A percentile compares a stretch with the other conserved stretches of the same genome.
These are phyloP conservation scores for Penicillium psychrofluorescens DNA, from an alignment of 495 filamentous ascomycete genomes.

Conservation along the genomic window DNA sequence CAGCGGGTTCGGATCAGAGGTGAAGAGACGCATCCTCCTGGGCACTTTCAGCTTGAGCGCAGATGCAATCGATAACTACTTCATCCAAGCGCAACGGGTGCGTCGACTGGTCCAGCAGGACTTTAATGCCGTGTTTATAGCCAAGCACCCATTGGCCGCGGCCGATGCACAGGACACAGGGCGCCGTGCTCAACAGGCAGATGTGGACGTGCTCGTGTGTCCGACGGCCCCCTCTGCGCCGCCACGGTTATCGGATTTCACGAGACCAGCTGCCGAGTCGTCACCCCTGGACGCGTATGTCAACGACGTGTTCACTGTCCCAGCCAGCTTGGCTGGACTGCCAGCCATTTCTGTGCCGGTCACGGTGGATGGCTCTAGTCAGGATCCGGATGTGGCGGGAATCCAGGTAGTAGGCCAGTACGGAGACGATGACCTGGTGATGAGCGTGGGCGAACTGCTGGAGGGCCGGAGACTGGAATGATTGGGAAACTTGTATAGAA, in stretches of 20 bases:
- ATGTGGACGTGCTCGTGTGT: conserved; percentile 80
- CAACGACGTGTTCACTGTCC: conserved; percentile 94
- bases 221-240: conserved; percentile 78
- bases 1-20: conserved; percentile 72
- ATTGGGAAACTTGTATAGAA: neutral
- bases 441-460: conserved; percentile 33
- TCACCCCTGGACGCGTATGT: conserved; percentile 59
- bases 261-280: conserved; percentile 17
- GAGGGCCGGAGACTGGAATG: conserved; percentile 15
- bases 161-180: conserved; percentile 25
- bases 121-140: conserved; percentile 70
- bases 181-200: conserved; percentile 32
- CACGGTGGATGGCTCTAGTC: conserved; percentile 15
- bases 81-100: conserved; percentile 84
- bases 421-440: conserved; percentile 65
- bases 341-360: conserved; percentile 84
- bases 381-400: conserved; percentile 45
- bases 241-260: conserved; percentile 52
- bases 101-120: conserved; percentile 77
- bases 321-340: conserved; percentile 85
- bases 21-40: conserved; percentile 76
- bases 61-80: conserved; percentile 91
- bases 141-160: conserved; percentile 54
- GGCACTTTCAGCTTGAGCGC: conserved; percentile 89
- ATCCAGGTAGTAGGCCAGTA: conserved; percentile 90